Conservation (phyloP, 2,329 filamentous ascomycete genomes). For the Ascomycota sp. region DNA sequence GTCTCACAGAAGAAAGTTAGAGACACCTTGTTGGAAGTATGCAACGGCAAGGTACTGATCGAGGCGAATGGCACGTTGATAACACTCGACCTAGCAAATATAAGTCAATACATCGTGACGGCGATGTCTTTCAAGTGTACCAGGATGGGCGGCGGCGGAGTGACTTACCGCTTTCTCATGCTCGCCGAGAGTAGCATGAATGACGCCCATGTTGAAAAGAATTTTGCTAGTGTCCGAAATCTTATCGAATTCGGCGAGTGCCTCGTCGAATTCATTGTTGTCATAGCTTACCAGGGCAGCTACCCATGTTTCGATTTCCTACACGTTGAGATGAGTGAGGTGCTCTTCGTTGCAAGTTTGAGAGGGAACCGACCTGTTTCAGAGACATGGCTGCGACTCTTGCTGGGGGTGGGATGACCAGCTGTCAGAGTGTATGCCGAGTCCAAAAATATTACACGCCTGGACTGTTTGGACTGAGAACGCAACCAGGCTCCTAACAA, state of each 20-base stretch:
- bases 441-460: neutral
- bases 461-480: too few relatives aligned
- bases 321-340: constrained; percentile 1
- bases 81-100: constrained; percentile 57
- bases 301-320: constrained; percentile 99
- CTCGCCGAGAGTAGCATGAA: constrained; percentile 86
- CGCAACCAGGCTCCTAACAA: too few relatives aligned
- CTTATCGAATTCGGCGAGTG: constrained; percentile 58
- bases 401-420: neutral
- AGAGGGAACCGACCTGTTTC: constrained; percentile 28
- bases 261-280: constrained; percentile 88
- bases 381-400: constrained; percentile 26
- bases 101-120: neutral
- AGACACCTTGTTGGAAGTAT: constrained; percentile 95
- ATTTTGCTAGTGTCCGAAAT: constrained; percentile 96
- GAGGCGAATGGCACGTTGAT: constrained; percentile 70
- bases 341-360: neutral
- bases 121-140: neutral
- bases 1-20: constrained; percentile 88
- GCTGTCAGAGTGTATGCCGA: neutral
- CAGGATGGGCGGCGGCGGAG: neutral
- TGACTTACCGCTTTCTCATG: constrained; percentile 75
- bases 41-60: constrained; percentile 93
- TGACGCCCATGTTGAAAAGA: constrained; percentile 92
- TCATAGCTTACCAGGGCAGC: constrained; percentile 77